Base-by-base conservation (phyloP, 495 filamentous ascomycete genomes). In the Aspergillus baeticus region DNA sequence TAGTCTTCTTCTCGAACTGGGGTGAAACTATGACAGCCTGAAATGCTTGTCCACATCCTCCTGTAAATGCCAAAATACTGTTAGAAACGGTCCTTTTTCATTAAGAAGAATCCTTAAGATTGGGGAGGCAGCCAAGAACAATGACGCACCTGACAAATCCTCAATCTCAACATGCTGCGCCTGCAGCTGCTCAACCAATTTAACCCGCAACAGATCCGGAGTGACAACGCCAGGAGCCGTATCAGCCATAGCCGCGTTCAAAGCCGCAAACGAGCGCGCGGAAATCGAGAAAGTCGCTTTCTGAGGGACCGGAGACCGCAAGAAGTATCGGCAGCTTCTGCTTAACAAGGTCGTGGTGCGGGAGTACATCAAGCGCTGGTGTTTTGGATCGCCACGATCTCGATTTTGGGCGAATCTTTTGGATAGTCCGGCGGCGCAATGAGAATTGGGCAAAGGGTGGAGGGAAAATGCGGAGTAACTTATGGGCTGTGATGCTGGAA, bases 11-110 rank as follows among this genome's bases (percentile, higher is more conserved):
- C 20, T 82, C 82, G 72, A 98, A 98, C 44, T 87, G 77, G 8
- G 90, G 84, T 5, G 92, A 96, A 10, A 98, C 92, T 44, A 98
- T 91, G 26, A 92, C 83, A 2, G 92, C 88, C 54, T 93, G 88
- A 77, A 92, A 97, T 63, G 94, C 90, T 73, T 96, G 92, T 48
- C 94, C 95, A 69, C 95, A 98, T 63, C 94, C 95, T 61, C 91
- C 91, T 95, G 60, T 45, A 58, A 0, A 23, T 17, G n/a, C 3
- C 21, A 45, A 18, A 8, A 38, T 10, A 1, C 18, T 21, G 34
- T 50, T 17, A 50, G 43, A 15, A 15, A 13, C n/a, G 2, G 6
- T 22, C 3, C 44, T 21, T 18, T 20, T 39, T 14, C 45, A 47
- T 26, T 5, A 14, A 45, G 42, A 45, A 29, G 29, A 5, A 26